Percentiles rank a stretch among this genome's conserved stretches.
Conservation (phyloP, 2,329 filamentous ascomycete genomes). For the Periglandula ipomoeae region DNA sequence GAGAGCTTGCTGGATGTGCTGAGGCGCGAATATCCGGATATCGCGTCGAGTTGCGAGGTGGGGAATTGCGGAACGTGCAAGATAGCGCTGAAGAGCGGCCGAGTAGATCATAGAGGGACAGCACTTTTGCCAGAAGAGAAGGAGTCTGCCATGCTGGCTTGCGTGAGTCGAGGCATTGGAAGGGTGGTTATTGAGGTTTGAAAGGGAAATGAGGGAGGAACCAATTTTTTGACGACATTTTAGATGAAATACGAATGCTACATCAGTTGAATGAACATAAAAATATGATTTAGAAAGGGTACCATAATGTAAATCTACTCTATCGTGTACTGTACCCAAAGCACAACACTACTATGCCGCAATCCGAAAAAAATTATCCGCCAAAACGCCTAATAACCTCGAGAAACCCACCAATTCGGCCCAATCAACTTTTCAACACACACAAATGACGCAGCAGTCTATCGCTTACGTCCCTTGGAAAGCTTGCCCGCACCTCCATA, state of each 20-base stretch:
- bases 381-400: no score
- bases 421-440: no score
- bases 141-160: slow-evolving; percentile 35
- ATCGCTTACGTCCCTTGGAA: slow-evolving; percentile 15
- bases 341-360: no score
- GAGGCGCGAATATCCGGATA: slow-evolving; percentile 29
- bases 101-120: slow-evolving; percentile 40
- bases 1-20: slow-evolving; percentile 42
- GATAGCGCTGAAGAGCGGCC: slow-evolving; percentile 31
- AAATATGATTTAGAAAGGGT: no score
- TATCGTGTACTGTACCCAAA: slow-evolving; percentile 6
- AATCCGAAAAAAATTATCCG: no score
- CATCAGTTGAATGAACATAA: no score
- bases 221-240: no score
- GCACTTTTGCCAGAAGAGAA: slow-evolving; percentile 37
- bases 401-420: no score
- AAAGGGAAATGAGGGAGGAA: no score
- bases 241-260: no score
- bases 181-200: slow-evolving; percentile 38
- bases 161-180: slow-evolving; percentile 43
- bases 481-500: slow-evolving; percentile 6
- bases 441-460: neutral
- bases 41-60: slow-evolving; percentile 42
- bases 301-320: no score
- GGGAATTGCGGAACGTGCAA: slow-evolving; percentile 47